Evolutionary conservation across 2,329 filamentous ascomycete species (phyloP), one percentile per base, ranked within the genome.

Genomic region (Phyllosticta citribraziliensis): DNA sequence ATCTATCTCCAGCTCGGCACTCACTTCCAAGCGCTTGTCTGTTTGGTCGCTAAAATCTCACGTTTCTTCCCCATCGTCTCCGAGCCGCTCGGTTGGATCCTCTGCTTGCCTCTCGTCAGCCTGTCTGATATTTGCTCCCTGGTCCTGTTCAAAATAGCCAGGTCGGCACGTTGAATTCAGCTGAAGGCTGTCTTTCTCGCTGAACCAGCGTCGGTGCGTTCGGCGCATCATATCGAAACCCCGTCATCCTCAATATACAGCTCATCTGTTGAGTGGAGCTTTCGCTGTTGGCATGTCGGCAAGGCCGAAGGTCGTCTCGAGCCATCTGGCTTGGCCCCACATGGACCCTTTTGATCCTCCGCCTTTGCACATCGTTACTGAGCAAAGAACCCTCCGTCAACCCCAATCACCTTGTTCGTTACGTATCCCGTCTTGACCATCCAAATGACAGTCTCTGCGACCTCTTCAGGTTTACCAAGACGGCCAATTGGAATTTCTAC

Each of bases 381-480:
- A 47, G 65, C 65, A 62, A 67, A 64, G 63, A 67, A 65, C 17
- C 68, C 67, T 25, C 68, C 67, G 60, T 69, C 67, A 20, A 69
- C 64, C 2, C 62, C 65, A 52, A 69, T 65, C 22, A 69, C 63
- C 66, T 80, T 79, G 58, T 78, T 78, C 17, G 77, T 79, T 58
- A 78, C 70, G 67, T 78, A 79, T 1, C 71, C 72, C 3, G 73
- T 79, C 67, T 74, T 76, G 11, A 78, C 72, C 69, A 79, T 76
- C 77, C 77, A 79, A 10, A 74, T 58, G 9, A 80, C 76, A 10
- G 76, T 78, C 64, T 78, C 76, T 1, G 78, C 77, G 62, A 79
- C 73, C 66, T 80, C 78, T 22, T 76, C 74, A 4, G 78, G 76
- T 52, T 67, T 70, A 0, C 78, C 77, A 3, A 79, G 66, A 51